These are phyloP conservation scores for Lactarius hatsudake DNA, from an alignment of 768 basidiomycete species.

Conservation along the genomic window DNA sequence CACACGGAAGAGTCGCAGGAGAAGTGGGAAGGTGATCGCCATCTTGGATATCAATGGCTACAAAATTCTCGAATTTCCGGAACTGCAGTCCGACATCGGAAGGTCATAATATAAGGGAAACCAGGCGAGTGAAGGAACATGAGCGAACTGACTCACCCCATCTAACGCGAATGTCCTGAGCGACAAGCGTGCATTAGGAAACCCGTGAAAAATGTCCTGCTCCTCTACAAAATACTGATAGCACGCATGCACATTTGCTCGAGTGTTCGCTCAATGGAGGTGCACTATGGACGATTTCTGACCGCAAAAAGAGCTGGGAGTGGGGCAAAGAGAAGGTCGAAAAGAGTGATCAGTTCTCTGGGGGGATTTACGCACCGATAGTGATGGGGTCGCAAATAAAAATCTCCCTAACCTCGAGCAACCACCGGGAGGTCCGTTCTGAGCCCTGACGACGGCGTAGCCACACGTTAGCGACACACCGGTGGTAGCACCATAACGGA, in stretches of 20 bases:
- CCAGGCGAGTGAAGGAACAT: neutral
- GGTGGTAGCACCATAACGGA: neutral
- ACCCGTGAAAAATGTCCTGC: neutral
- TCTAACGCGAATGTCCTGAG: neutral
- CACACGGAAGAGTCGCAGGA: neutral
- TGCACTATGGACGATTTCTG: neutral
- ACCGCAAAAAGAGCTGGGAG: neutral
- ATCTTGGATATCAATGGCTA: neutral
- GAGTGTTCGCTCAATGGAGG: neutral
- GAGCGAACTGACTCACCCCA: neutral
- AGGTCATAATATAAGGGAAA: neutral
- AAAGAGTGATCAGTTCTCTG: neutral
- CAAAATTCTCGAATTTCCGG: neutral
- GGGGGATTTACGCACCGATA: neutral
- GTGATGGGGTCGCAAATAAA: neutral
- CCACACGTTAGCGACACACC: neutral
- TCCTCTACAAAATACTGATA: neutral
- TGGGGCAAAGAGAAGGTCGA: neutral
- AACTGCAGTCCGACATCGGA: neutral
- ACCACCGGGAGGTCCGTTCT: neutral
- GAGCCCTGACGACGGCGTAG: neutral
- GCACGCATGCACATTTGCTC: neutral
- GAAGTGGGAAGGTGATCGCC: neutral
- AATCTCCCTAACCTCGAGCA: neutral
- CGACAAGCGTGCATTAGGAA: neutral